Percentiles rank a stretch among this genome's conserved stretches.
These are phyloP conservation scores for Neurospora sp. DNA, from an alignment of 495 filamentous ascomycete species.

Conservation along the genomic window DNA sequence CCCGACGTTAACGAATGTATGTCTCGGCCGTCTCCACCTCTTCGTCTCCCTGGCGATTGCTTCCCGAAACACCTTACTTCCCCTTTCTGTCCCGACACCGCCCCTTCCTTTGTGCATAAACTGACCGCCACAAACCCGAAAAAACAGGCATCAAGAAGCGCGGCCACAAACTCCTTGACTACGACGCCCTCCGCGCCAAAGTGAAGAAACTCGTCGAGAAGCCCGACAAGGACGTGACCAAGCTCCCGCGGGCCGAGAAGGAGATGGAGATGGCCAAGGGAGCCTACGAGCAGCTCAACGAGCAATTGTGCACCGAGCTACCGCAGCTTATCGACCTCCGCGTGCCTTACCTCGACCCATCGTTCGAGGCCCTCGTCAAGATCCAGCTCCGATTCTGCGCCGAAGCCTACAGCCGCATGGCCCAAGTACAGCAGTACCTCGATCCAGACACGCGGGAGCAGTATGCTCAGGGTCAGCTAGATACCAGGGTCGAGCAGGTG, in stretches of 20 bases:
- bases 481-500: slow-evolving; percentile 89
- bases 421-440: slow-evolving; percentile 96
- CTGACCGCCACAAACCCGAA: not conserved
- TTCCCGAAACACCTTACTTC: not conserved
- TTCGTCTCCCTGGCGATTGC: not conserved
- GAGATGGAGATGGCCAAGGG: slow-evolving; percentile 87
- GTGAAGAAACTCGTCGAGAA: slow-evolving; percentile 97
- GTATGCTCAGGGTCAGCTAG: slow-evolving; percentile 88
- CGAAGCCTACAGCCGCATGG: slow-evolving; percentile 93
- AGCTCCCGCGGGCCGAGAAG: slow-evolving; percentile 87
- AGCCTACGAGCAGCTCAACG: slow-evolving; percentile 91
- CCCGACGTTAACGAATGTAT: slow-evolving; percentile 96
- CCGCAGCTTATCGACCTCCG: slow-evolving; percentile 97
- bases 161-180: slow-evolving; percentile 94
- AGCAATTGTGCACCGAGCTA: slow-evolving; percentile 83
- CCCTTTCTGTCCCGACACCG: not conserved
- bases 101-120: not conserved
- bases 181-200: slow-evolving; percentile 88
- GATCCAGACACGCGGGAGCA: slow-evolving; percentile 94
- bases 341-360: slow-evolving; percentile 92
- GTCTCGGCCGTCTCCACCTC: slow-evolving; percentile 10
- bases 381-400: slow-evolving; percentile 97
- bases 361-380: slow-evolving; percentile 95
- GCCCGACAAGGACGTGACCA: slow-evolving; percentile 94
- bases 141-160: slow-evolving; percentile 83